Evolutionary conservation across 169 alveolate genomes (phyloP).

Genomic region (Cyclospora cayetanensis): DNA sequence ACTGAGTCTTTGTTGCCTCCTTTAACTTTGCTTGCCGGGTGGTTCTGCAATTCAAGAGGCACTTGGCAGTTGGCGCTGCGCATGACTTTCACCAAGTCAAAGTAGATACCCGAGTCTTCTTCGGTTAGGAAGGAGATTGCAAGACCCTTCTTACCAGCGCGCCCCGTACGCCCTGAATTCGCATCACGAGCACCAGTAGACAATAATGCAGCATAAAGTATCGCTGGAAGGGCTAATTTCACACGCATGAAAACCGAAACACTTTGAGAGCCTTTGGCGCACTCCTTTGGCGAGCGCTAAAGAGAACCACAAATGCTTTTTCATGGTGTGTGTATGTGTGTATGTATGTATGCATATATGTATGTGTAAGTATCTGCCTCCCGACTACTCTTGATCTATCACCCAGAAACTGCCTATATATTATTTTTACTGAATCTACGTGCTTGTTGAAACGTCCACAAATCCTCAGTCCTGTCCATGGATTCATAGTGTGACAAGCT

Average conservation of each 20-base stretch:
- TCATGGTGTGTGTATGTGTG: not conserved
- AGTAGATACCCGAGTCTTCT: conserved; percentile 86
- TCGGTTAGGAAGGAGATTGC: conserved; percentile 95
- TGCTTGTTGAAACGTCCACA: no score
- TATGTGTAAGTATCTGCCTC: not conserved
- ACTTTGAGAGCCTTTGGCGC: not conserved
- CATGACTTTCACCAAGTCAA: conserved; percentile 92
- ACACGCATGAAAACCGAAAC: not conserved
- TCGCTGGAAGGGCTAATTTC: not conserved
- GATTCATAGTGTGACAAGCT: no score
- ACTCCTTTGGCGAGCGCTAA: not conserved
- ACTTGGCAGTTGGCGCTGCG: conserved; percentile 90
- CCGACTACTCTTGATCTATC: no score
- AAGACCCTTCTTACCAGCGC: conserved; percentile 98
- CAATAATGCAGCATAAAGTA: no score
- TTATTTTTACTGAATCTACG: no score
- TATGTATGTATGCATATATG: not conserved
- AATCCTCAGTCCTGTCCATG: no score
- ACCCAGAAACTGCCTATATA: no score
- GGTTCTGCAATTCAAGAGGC: conserved; percentile 91
- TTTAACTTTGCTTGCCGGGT: conserved; percentile 89
- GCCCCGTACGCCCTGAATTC: conserved; percentile 96
- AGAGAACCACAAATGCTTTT: not conserved
- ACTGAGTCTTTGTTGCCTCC: conserved; percentile 64
- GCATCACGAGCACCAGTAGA: not conserved